Percentiles rank a stretch among this genome's conserved stretches.
phyloP scores from a whole-genome alignment of 768 basidiomycete species.

The Auricularia sp. region DNA sequence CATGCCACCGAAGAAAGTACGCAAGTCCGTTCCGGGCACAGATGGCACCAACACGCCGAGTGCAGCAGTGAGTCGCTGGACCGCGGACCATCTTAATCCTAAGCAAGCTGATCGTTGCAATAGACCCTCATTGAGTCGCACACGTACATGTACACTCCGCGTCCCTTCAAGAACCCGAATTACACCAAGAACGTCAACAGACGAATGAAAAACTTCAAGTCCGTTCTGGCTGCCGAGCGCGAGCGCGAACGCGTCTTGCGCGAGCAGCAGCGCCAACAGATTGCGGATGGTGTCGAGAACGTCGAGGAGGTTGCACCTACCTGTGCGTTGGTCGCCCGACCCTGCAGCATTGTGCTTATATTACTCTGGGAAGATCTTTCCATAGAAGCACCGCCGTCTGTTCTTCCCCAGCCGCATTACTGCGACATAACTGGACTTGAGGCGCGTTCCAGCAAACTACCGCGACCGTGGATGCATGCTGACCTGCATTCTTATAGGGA shows the following conservation, averaged over 20 bases:
- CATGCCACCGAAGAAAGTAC: background rate
- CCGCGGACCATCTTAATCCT: background rate
- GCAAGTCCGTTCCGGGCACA: background rate
- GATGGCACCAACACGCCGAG: background rate
- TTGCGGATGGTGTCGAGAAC: constrained; percentile 49
- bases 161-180: constrained; percentile 68
- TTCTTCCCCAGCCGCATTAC: constrained; percentile 65
- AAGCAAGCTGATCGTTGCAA: background rate
- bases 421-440: constrained; percentile 85
- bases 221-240: constrained; percentile 66
- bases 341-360: background rate
- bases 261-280: constrained; percentile 45
- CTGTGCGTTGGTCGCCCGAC: constrained; percentile 35
- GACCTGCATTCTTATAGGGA: constrained; percentile 35
- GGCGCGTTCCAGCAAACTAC: constrained; percentile 26
- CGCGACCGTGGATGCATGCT: background rate
- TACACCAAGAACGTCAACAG: constrained; percentile 64
- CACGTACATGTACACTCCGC: constrained; percentile 57
- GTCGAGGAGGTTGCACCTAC: constrained; percentile 58
- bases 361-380: constrained; percentile 44
- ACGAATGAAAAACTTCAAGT: constrained; percentile 71
- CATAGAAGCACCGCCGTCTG: constrained; percentile 77
- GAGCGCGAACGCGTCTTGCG: constrained; percentile 65
- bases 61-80: background rate
- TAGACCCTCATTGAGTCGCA: constrained; percentile 67